Base-by-base conservation (phyloP, 352 stramenopile species). In the Pythium pyrilobum region DNA sequence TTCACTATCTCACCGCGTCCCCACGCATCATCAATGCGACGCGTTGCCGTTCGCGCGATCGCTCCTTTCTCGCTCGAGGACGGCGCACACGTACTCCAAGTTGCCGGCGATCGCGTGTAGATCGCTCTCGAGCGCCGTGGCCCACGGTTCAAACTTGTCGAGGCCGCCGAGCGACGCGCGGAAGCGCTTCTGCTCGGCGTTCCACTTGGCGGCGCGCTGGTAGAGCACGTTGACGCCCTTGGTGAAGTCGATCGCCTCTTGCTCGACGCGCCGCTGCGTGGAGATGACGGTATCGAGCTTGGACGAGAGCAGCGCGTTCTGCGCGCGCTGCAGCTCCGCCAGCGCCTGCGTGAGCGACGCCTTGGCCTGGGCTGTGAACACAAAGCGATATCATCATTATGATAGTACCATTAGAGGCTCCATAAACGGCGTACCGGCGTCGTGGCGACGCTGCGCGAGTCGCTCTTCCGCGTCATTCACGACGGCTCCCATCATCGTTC, bases 141-240 rank as follows among this genome's bases (percentile, higher is more conserved):
- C 75, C 78, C 78, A 89, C 31, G 74, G 66, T 13, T 69, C 70
- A 61, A 89, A 87, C 23, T 58, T 57, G 44, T 81, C 75, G 36
- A 89, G 47, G 12, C 66, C 69, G 62, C 80, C 56, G 8, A 88
- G 61, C 27, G 60, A 58, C 18, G 55, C 67, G 9, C 71, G 67
- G 40, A 89, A 75, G 9, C 78, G 78, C 29, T 79, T 81, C 59
- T 82, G 78, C 46, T 89, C 78, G 1, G 71, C 50, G 46, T 85
- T 86, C 74, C 74, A 88, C 62, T 83, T 86, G 27, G 66, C 66
- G 6, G 75, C 69, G 31, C 76, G 71, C 41, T 85, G 74, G 48
- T 85, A 81, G 34, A 86, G 47, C 32, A 38, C 62, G 40, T 75
- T 84, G 43, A 82, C 72, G 46, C 71, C 81, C 57, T 85, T 85